Base-by-base conservation (phyloP, 352 stramenopile genomes). In the Globisporangium uncinulatum region DNA sequence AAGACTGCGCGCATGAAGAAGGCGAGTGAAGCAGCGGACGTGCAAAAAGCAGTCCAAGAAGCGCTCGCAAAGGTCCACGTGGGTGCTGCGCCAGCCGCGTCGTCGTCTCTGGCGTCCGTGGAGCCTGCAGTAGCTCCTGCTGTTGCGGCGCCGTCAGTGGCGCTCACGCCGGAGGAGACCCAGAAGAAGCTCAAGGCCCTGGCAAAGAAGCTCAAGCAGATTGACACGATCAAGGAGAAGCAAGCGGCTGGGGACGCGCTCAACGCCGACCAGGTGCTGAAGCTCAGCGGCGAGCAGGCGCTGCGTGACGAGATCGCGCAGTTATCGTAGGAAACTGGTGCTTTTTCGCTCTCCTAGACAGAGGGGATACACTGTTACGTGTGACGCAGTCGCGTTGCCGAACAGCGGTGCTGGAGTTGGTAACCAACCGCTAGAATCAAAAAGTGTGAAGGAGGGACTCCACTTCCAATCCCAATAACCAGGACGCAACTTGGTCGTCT, bases 171-270 rank as follows among this genome's bases (percentile, higher is more conserved):
- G 4, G 82, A 92, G 43, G 82, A 94, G 61, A 94, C 91, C 62
- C 79, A 87, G 51, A 94, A 94, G 67, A 92, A 91, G 59, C 67
- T 86, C 53, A 94, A 94, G 71, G 66, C 64, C 9, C 62, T 94
- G 57, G 69, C 79, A 59, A 94, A 94, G 70, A 94, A 93, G 63
- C 70, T 94, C 52, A 94, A 94, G 71, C 85, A 94, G 66, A 94
- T 94, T 54, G 78, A 92, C 59, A 61, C 71, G 41, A 79, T 93
- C 61, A 94, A 94, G 70, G 74, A 73, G 11, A 92, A 93, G 69
- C 69, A 77, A 46, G 74, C 78, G 15, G 66, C 59, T 14, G 85
- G 85, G n/a, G 79, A 89, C 32, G 75, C 70, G 34, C 70, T 94
- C 21, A 94, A 94, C 67, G 75, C 81, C 8, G 85, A 94, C 56